Base-by-base conservation (phyloP, 78 protist genomes). In the Isochrysis galbana region DNA sequence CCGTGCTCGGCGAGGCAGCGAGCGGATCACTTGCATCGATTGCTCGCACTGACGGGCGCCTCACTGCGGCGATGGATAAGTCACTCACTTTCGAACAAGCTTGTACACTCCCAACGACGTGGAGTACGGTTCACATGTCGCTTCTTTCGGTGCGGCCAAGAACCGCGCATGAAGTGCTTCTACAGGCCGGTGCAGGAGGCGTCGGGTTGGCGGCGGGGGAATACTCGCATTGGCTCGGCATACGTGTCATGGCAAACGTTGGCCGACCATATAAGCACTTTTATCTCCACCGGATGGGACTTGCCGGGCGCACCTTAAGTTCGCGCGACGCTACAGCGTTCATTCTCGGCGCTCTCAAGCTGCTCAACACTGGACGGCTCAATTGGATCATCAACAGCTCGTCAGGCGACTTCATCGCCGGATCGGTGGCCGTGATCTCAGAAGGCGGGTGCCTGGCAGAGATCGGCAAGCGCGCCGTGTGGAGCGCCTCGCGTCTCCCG, bases 381-480 rank as follows among this genome's bases (percentile, higher is more conserved):
- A 32, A 41, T 51, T 1, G 14, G 42, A 86, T 90, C 11, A n/a
- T 90, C 74, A 90, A 90, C 80, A 38, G 55, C 34, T 55, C 72
- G 25, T 41, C 92, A 5, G 41, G 3, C 82, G 92, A 90, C 38
- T 47, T 61, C 55, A 74, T 90, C 74, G 4, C 41, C 26, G 1
- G 29, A 25, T 14, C 55, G 44, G 5, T 90, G 41, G 72, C 84
- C 26, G 29, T 39, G 47, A 7, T 90, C 39, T 1, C 55, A 11
- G 54, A 74, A 4, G 51, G 84, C 4, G 92, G 92, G 48, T 2
- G 55, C 23, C 29, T 90, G 39, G 38, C 1, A 21, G 92, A 90
- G 51, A 90, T 90, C 78, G 92, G 92, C 92, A 90, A 90, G 86
- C 82, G 83, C 2, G 86, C 14, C 87, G 54, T 90, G 26, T 90